These are phyloP conservation scores for Pharus latifolius DNA, from an alignment of 176 grass and related monocot genomes.

Conservation along the genomic window DNA sequence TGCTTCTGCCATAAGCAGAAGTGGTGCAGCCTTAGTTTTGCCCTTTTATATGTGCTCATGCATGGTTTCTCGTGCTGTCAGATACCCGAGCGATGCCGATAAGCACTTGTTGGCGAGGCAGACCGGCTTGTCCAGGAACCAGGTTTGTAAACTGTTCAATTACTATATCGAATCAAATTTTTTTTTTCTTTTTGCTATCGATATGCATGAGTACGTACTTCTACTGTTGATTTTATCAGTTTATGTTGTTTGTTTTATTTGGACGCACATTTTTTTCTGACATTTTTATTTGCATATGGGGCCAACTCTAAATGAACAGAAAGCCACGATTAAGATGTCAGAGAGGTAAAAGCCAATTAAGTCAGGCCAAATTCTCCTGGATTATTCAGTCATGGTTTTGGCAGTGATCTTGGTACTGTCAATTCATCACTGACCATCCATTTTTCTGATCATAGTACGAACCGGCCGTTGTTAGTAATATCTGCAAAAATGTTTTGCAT, in stretches of 20 bases:
- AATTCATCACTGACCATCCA: too few relatives aligned
- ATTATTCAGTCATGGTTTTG: too few relatives aligned
- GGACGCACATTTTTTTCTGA: neutral
- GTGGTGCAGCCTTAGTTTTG: neutral
- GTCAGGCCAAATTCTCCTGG: too few relatives aligned
- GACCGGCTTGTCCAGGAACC: slow-evolving; percentile 96
- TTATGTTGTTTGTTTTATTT: slow-evolving; percentile 20
- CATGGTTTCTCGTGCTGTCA: slow-evolving; percentile 38
- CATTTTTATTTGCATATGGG: too few relatives aligned
- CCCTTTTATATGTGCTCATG: slow-evolving; percentile 1
- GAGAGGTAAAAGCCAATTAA: neutral
- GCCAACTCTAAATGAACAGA: neutral
- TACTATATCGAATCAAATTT: neutral
- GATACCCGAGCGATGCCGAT: slow-evolving; percentile 99
- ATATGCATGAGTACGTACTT: neutral
- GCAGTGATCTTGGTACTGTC: too few relatives aligned
- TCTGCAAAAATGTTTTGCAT: too few relatives aligned
- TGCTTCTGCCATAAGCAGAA: neutral
- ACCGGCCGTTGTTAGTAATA: too few relatives aligned
- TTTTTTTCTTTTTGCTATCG: neutral
- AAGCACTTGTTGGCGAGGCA: slow-evolving; percentile 98
- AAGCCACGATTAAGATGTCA: too few relatives aligned
- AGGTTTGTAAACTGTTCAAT: slow-evolving; percentile 47
- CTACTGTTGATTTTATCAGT: slow-evolving; percentile 1
- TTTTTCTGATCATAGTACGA: too few relatives aligned